Evolutionary conservation across 176 grass and related monocot genomes (phyloP).

Genomic region (Eleusine indica): DNA sequence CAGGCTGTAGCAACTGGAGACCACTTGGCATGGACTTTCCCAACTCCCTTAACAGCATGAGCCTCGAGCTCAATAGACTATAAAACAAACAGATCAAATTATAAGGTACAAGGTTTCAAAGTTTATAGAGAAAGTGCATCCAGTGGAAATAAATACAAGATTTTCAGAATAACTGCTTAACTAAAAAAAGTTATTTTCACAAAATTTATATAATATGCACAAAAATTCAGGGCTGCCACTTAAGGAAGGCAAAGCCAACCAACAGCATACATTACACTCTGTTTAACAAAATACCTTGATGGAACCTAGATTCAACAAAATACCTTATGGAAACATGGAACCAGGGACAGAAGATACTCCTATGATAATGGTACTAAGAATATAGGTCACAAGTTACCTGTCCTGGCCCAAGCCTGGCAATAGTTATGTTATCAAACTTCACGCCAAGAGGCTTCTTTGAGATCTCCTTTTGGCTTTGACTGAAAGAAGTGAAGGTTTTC

Average conservation of each 20-base stretch:
- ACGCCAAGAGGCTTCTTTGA: slow-evolving; percentile 56
- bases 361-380: neutral
- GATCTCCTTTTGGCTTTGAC: slow-evolving; percentile 63
- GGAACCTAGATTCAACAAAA: slow-evolving; percentile 17
- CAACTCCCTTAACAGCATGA: slow-evolving; percentile 87
- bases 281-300: too few species aligned
- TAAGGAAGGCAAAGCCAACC: neutral
- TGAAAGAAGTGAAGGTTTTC: slow-evolving; percentile 79
- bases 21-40: slow-evolving; percentile 97
- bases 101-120: neutral
- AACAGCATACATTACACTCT: neutral
- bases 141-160: slow-evolving; percentile 1
- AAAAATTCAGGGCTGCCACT: slow-evolving; percentile 12
- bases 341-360: slow-evolving; percentile 4
- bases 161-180: slow-evolving; percentile 4
- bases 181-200: neutral
- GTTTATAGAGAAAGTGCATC: slow-evolving; percentile 7
- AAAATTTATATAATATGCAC: neutral
- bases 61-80: slow-evolving; percentile 91
- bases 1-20: slow-evolving; percentile 95
- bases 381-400: slow-evolving; percentile 53
- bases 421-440: slow-evolving; percentile 76
- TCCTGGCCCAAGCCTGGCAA: slow-evolving; percentile 89
- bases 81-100: slow-evolving; percentile 12
- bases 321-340: slow-evolving; percentile 6